phyloP scores from a whole-genome alignment of 2,329 filamentous ascomycete species.

The Pyricularia sp. region DNA sequence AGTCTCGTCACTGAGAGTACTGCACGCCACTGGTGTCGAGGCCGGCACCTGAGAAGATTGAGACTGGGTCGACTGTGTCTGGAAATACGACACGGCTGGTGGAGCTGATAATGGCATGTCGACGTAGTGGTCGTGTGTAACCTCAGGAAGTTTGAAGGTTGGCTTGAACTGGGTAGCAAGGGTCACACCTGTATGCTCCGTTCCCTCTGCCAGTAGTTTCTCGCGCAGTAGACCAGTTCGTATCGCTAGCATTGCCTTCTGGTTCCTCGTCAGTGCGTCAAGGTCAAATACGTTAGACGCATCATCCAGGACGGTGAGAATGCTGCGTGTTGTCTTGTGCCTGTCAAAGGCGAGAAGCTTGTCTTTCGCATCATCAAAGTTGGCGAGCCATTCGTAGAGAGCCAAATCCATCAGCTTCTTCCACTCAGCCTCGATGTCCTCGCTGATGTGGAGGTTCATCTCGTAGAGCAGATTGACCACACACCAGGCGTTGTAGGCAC shows the following conservation, averaged over 20 bases:
- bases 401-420: conserved; percentile 15
- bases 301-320: background rate
- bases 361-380: conserved; percentile 15
- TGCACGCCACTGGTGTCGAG: background rate
- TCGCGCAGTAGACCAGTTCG: background rate
- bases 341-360: conserved; percentile 18
- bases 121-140: background rate
- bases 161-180: background rate
- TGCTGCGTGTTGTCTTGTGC: conserved; percentile 7
- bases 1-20: background rate
- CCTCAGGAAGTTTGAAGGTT: background rate
- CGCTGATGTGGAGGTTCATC: conserved; percentile 9
- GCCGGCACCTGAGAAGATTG: background rate
- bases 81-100: background rate
- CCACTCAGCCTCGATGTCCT: conserved; percentile 8
- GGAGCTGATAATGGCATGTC: background rate
- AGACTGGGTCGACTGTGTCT: background rate
- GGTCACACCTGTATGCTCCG: background rate
- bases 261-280: background rate
- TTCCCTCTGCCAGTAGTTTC: background rate
- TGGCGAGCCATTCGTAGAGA: conserved; percentile 21
- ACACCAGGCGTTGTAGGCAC: conserved; percentile 35
- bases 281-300: background rate
- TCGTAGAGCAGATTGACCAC: conserved; percentile 26
- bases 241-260: background rate